Evolutionary conservation across 2,329 filamentous ascomycete genomes (phyloP).

Genomic region (Fusarium transvaalense): DNA sequence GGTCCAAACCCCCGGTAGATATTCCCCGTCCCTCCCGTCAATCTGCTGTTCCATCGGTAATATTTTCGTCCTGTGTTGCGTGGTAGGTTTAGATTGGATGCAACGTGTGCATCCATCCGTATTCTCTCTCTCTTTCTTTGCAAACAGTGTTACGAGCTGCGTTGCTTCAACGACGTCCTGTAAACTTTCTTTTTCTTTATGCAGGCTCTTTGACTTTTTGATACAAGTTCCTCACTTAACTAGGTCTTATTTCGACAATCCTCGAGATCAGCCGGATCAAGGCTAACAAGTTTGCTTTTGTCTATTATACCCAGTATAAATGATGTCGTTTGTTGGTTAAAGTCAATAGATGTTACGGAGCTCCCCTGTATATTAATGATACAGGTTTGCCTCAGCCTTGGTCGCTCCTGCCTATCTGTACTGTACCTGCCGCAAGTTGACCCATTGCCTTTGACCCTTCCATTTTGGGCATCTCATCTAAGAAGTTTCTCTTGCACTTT

Average conservation of each 20-base stretch:
- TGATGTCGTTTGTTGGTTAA: background rate
- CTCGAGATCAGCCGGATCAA: background rate
- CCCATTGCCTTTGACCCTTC: constrained; percentile 37
- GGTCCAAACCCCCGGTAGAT: constrained; percentile 30
- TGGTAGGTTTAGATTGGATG: constrained; percentile 8
- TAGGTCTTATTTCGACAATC: background rate
- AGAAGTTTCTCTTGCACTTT: constrained; percentile 14
- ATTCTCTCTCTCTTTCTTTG: constrained; percentile 8
- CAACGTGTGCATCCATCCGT: background rate
- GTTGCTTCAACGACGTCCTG: constrained; percentile 23
- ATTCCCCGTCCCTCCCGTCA: constrained; percentile 29
- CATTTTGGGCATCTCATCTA: constrained; percentile 37
- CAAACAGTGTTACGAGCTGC: background rate
- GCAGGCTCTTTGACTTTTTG: constrained; percentile 12
- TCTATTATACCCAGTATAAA: background rate
- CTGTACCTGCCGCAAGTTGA: constrained; percentile 8
- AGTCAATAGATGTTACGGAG: background rate
- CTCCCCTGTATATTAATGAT: background rate
- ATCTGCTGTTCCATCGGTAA: constrained; percentile 17
- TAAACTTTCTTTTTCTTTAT: constrained; percentile 21
- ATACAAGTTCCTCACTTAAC: background rate
- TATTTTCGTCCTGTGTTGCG: constrained; percentile 14
- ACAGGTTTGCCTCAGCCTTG: background rate
- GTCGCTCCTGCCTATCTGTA: background rate
- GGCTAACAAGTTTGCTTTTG: background rate